Evolutionary conservation across 1,284 basidiomycete genomes (phyloP).

Genomic region (Tremellales sp.): DNA sequence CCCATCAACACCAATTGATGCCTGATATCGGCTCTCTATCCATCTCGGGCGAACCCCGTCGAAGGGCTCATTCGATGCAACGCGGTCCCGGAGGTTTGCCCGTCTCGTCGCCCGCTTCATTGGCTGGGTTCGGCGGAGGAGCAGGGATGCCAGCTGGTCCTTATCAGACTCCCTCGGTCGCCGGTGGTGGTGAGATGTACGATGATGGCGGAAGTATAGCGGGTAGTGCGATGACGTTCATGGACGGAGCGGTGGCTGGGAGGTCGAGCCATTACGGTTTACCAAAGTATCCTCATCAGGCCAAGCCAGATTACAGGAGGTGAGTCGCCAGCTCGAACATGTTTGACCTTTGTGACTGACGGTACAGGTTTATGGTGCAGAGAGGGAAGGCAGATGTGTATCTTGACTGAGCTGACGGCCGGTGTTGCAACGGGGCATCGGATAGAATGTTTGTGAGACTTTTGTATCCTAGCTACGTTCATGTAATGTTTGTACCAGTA

Average conservation of each 20-base stretch:
- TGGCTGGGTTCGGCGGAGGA: not conserved
- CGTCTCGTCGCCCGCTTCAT: not conserved
- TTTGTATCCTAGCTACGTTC: no score
- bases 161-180: conserved; percentile 10
- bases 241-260: conserved; percentile 55
- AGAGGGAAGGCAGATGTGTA: conserved; percentile 37
- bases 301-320: conserved; percentile 33
- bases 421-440: not conserved
- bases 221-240: conserved; percentile 30
- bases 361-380: conserved; percentile 29
- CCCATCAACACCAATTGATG: conserved; percentile 3
- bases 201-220: conserved; percentile 30
- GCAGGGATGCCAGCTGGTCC: not conserved
- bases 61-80: conserved; percentile 13
- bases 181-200: conserved; percentile 13
- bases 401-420: conserved; percentile 17
- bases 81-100: conserved; percentile 3
- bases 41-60: not conserved
- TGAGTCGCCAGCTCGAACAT: conserved; percentile 7
- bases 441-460: no score
- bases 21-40: not conserved
- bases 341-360: no score
- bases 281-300: conserved; percentile 29
- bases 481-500: no score
- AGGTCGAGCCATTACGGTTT: conserved; percentile 53